phyloP scores from a whole-genome alignment of 106 monocot species.

The Acorus calamus region DNA sequence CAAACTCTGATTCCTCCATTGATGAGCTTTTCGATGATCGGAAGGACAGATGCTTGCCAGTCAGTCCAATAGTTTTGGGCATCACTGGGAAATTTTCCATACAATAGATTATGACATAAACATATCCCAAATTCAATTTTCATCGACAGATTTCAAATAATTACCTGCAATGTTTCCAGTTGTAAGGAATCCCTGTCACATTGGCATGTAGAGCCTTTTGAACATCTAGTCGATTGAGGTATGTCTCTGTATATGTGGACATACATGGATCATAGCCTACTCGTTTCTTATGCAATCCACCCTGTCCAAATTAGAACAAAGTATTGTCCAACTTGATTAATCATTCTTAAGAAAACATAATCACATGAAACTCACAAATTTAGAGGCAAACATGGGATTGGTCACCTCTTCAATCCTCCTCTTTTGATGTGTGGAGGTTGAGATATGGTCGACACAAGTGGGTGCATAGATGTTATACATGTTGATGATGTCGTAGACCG shows the following conservation, averaged over 20 bases:
- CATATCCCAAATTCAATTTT: neutral
- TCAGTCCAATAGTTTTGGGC: slow-evolving; percentile 3
- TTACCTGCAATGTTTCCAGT: slow-evolving; percentile 49
- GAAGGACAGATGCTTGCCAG: neutral
- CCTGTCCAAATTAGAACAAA: slow-evolving; percentile 11
- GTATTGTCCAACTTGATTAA: too few species aligned
- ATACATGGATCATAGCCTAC: slow-evolving; percentile 47
- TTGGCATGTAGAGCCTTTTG: slow-evolving; percentile 56
- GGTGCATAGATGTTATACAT: slow-evolving; percentile 84
- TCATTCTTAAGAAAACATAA: neutral
- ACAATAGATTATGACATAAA: neutral
- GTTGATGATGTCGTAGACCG: slow-evolving; percentile 62
- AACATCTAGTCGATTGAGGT: slow-evolving; percentile 37
- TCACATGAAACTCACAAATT: slow-evolving; percentile 27
- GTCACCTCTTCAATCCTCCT: slow-evolving; percentile 25
- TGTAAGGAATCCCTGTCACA: slow-evolving; percentile 24
- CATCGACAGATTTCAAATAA: too few species aligned
- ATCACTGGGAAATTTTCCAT: neutral
- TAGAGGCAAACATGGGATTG: slow-evolving; percentile 40
- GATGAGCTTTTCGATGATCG: slow-evolving; percentile 15
- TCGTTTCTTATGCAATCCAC: slow-evolving; percentile 43
- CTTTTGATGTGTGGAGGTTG: neutral
- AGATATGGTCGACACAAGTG: slow-evolving; percentile 21
- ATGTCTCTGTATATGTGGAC: slow-evolving; percentile 22
- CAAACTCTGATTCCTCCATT: slow-evolving; percentile 2